Conservation (phyloP, 2,329 filamentous ascomycete species). For the Clarireedia paspali region DNA sequence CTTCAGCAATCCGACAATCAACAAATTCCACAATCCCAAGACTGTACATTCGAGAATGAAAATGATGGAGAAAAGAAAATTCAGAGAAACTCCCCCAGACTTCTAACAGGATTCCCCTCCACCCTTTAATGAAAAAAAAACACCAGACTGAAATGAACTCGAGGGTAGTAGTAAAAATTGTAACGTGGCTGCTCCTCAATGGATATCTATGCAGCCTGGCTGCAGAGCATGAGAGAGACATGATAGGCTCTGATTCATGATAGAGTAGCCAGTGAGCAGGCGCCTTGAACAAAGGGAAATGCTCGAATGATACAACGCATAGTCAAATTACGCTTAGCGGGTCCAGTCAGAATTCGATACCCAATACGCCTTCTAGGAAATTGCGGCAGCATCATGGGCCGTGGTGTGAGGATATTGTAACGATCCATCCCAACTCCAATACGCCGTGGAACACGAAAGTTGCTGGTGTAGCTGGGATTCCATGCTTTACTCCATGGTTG, state of each 20-base stretch:
- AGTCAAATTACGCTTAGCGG: conserved; percentile 28
- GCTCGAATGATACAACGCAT: conserved; percentile 31
- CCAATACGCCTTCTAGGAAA: conserved; percentile 19
- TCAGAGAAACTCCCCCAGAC: conserved; percentile 5
- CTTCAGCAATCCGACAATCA: no score
- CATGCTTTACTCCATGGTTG: conserved; percentile 24
- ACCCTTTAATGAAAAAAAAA: conserved; percentile 23
- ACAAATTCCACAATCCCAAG: background rate
- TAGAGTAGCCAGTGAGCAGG: conserved; percentile 27
- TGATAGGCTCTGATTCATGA: conserved; percentile 26
- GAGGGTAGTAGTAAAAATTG: conserved; percentile 23
- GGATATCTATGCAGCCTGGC: conserved; percentile 27
- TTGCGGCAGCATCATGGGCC: conserved; percentile 19
- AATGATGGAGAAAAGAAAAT: conserved; percentile 8
- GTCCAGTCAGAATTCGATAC: conserved; percentile 27
- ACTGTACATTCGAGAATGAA: background rate
- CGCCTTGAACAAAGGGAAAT: conserved; percentile 28
- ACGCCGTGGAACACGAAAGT: conserved; percentile 25
- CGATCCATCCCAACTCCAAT: conserved; percentile 21
- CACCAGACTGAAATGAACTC: conserved; percentile 13
- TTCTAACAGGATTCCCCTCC: conserved; percentile 10
- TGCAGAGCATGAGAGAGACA: conserved; percentile 25
- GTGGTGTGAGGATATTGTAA: conserved; percentile 24
- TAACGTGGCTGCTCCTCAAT: conserved; percentile 29
- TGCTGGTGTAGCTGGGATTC: conserved; percentile 14